Evolutionary conservation across 148 eudicot genomes (phyloP), one percentile per base, ranked within the genome.

Genomic region (Diospyros kaki): DNA sequence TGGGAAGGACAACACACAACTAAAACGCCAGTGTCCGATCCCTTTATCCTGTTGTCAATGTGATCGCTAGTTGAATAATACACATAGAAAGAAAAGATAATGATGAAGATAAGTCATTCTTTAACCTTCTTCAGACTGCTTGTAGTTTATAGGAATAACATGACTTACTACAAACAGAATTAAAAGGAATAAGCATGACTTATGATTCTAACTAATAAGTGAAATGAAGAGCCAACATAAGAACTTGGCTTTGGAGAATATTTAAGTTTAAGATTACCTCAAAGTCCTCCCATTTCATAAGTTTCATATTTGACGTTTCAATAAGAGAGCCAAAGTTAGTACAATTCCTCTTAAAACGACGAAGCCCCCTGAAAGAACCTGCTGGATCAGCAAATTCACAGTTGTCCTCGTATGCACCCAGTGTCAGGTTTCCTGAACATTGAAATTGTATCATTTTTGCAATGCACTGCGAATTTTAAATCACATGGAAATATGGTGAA

Each of bases 341-440:
- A 74, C 98, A 95, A 68, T 95, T 95, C 76, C 98, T 85, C 81
- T 92, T 95, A 60, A 95, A 95, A 43, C 98, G 86, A 48, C 81
- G 73, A 17, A 92, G 89, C 42, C 98, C 98, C 83, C 82, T 88
- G 76, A 95, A 95, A 6, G 98, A 92, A 64, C 98, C 98, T 1
- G 98, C 97, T 54, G 98, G 98, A 85, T 95, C 98, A 4, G 98
- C 97, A 80, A 95, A 95, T 79, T 95, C 98, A 69, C 98, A 95
- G 48, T 95, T 83, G 65, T 95, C 94, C 83, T 89, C 92, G 55
- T 95, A 95, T 11, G 97, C 98, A 66, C 83, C 81, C n/a, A 88
- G 71, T 0, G 98, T 86, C 75, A 95, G 77, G 78, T 89, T 89
- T 68, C 98, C 98, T 94, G 79, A 69, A 79, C 14, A 52, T 18